A percentile compares a stretch with the other conserved stretches of the same genome.
Conservation (phyloP, 805 yeast genomes). For the Wickerhamiella parazyma region DNA sequence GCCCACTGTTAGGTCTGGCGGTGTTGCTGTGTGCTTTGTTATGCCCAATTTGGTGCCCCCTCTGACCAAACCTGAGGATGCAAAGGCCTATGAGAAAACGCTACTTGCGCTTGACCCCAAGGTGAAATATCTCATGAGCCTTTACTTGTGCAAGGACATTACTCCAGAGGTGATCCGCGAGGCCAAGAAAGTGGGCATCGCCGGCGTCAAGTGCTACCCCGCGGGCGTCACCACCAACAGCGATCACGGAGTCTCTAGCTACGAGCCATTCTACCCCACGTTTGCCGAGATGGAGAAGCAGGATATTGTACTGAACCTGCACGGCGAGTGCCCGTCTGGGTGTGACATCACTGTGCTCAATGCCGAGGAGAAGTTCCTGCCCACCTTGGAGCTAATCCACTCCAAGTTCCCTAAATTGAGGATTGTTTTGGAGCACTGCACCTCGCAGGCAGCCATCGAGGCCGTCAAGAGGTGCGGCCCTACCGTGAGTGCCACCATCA, state of each 20-base stretch:
- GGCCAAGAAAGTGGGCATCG: slow-evolving; percentile 58
- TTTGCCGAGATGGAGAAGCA: slow-evolving; percentile 78
- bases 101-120: slow-evolving; percentile 57
- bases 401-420: slow-evolving; percentile 71
- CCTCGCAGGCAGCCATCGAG: slow-evolving; percentile 77
- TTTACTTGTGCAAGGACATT: slow-evolving; percentile 62
- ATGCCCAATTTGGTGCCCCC: slow-evolving; percentile 98
- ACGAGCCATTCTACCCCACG: slow-evolving; percentile 74
- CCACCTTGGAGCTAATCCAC: slow-evolving; percentile 71
- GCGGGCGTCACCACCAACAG: slow-evolving; percentile 99
- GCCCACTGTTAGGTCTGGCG: slow-evolving; percentile 84
- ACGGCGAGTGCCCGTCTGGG: slow-evolving; percentile 84
- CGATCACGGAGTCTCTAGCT: slow-evolving; percentile 79
- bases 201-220: slow-evolving; percentile 94
- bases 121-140: slow-evolving; percentile 83
- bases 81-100: slow-evolving; percentile 49
- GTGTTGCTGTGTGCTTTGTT: slow-evolving; percentile 77
- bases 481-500: slow-evolving; percentile 81
- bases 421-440: slow-evolving; percentile 88
- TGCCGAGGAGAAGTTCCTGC: slow-evolving; percentile 86
- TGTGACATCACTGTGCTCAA: slow-evolving; percentile 77
- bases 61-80: slow-evolving; percentile 60
- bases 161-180: slow-evolving; percentile 75
- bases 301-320: slow-evolving; percentile 68
- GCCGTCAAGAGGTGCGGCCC: slow-evolving; percentile 57